Base-by-base conservation (phyloP, 768 basidiomycete genomes). In the Lactarius trivialis region DNA sequence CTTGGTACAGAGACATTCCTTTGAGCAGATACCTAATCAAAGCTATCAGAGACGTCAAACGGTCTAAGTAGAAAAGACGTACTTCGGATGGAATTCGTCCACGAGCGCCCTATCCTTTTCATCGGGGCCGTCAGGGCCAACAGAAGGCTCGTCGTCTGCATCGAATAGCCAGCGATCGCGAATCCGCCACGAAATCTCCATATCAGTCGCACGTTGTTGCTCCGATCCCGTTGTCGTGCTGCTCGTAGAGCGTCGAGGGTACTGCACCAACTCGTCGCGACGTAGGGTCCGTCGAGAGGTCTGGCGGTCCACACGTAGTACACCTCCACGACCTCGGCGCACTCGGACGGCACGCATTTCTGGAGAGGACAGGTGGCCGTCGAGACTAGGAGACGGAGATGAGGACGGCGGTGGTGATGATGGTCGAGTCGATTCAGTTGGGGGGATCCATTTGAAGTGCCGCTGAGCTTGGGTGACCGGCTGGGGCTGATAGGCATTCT, bases 271-370 rank as follows among this genome's bases (percentile, higher is more conserved):
- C 8, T 63, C 67, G 1, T 60, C 63, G 37, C 11, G 36, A 36
- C 60, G 28, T 48, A 63, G 26, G 61, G 68, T 28, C 52, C 58
- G 26, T 21, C 56, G 62, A 43, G 59, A 70, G 68, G 15, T 43
- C 24, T 86, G 82, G 54, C 96, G 82, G 74, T 97, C 93, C 19
- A 96, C 68, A 65, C 85, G 76, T 15, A 86, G 71, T 32, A 91
- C 82, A 4, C 95, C 95, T 36, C 89, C 91, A 58, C 96, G 89
- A 1, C 93, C 93, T 60, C 81, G 73, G 9, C 96, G 88, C 53
- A 88, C 69, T 63, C 95, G 89, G 60, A 93, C 77, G 2, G 84
- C 77, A 12, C 80, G 80, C 30, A 70, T 67, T 55, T 73, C 66
- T 12, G 75, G 72, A 7, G 70, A 70, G 19, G 71, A 68, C 5